Evolutionary conservation across 768 basidiomycete genomes (phyloP).

Genomic region (Strobilomyces confusus): DNA sequence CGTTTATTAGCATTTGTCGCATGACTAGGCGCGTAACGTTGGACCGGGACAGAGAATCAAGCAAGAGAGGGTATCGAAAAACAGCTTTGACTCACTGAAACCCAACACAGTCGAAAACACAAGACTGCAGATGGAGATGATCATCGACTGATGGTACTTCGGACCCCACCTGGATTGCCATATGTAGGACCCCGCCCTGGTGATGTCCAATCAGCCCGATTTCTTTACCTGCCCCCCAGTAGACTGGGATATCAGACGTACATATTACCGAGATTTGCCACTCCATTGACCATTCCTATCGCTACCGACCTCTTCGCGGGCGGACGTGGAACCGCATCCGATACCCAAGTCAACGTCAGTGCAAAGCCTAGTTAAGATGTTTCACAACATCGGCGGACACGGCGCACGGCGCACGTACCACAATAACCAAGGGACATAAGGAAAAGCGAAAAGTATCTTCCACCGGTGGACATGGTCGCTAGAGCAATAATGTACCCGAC

Average conservation of each 20-base stretch:
- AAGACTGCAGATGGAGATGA: not conserved
- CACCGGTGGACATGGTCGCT: no score
- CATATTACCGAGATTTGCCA: not conserved
- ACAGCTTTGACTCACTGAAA: not conserved
- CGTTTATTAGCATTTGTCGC: conserved; percentile 39
- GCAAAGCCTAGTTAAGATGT: not conserved
- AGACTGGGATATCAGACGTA: not conserved
- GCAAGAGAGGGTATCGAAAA: not conserved
- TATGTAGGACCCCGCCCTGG: not conserved
- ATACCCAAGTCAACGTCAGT: not conserved
- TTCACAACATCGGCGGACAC: not conserved
- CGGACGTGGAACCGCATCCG: not conserved
- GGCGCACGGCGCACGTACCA: not conserved
- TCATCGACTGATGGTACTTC: not conserved
- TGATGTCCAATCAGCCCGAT: no score
- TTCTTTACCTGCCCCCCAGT: not conserved
- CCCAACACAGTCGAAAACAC: not conserved
- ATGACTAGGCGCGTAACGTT: conserved; percentile 31
- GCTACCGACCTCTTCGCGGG: not conserved
- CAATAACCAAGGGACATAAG: no score
- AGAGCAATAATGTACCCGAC: no score
- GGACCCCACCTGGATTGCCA: not conserved
- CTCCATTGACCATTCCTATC: not conserved
- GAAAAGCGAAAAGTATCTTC: no score
- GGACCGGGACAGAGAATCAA: not conserved